Base-by-base conservation (phyloP, 2,329 filamentous ascomycete species). In the Colletotrichum sp. region DNA sequence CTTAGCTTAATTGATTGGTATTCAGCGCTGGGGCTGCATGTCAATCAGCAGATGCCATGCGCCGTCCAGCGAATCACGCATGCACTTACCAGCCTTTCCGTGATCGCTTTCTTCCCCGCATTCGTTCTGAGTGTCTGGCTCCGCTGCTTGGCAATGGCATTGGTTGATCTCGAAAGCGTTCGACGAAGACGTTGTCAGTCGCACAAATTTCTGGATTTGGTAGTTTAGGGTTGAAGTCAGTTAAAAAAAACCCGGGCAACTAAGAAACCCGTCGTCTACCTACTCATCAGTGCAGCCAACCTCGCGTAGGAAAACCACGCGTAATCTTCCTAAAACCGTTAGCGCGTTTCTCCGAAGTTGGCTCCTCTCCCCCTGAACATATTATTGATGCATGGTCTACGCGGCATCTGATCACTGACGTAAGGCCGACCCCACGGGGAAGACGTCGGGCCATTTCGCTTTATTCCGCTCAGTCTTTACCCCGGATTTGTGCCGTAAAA, bases 11-110 rank as follows among this genome's bases (percentile, higher is more conserved):
- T n/a, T n/a, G n/a, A n/a, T n/a, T n/a, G n/a, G n/a, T n/a, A n/a
- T n/a, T n/a, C n/a, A n/a, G n/a, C n/a, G n/a, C n/a, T n/a, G n/a
- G 61, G 34, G 16, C 34, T 65, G 34, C 61, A 27, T 65, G 34
- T 16, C 5, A 12, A 19, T 65, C n/a, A 28, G 61, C 28, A 79
- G 8, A 57, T 77, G 34, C 68, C 72, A 6, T 79, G 82, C 11
- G 89, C 88, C 0, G 86, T 90, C 22, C 44, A 22, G 3, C 44
- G n/a, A 48, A 48, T 9, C n/a, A 48, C n/a, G n/a, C 44, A 48
- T 8, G 19, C 44, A 48, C 44, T 48, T 48, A 22, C 44, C 44
- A 48, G n/a, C 44, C 44, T 48, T 48, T 48, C 44, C 44, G 44
- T 48, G 44, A 48, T 48, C 44, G 44, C 11, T 48, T 48, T 1